Conservation (phyloP, 306 rosid genomes). For the Nissolia schottii region DNA sequence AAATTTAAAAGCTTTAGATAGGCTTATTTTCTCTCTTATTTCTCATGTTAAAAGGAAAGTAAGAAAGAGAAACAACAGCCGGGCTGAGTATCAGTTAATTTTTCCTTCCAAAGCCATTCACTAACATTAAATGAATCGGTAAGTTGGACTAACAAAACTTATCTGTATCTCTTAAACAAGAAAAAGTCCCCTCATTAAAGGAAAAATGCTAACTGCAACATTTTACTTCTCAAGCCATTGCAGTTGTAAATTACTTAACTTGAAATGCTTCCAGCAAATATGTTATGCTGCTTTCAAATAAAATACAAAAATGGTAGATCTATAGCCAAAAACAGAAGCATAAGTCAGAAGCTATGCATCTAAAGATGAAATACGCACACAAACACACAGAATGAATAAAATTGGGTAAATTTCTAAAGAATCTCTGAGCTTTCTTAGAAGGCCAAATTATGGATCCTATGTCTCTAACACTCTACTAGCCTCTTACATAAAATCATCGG, state of each 20-base stretch:
- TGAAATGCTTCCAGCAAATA: slow-evolving; percentile 14
- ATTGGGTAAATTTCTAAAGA: background rate
- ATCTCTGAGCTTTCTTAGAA: background rate
- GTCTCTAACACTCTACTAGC: slow-evolving; percentile 8
- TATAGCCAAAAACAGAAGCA: background rate
- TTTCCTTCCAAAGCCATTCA: background rate
- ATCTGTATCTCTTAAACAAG: background rate
- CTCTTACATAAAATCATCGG: background rate
- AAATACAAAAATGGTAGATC: background rate
- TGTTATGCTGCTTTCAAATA: background rate
- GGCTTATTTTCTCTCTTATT: background rate
- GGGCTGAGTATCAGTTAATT: background rate
- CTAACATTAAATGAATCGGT: background rate
- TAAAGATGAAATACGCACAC: background rate
- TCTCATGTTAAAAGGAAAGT: background rate
- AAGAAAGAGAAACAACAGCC: background rate
- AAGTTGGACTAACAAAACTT: background rate
- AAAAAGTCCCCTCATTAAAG: background rate
- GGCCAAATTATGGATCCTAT: background rate
- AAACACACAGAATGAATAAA: background rate
- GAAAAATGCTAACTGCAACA: background rate
- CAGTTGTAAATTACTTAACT: background rate
- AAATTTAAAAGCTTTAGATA: slow-evolving; percentile 14
- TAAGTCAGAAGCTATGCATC: background rate
- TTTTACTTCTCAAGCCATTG: background rate